A percentile compares a stretch with the other conserved stretches of the same genome.
Evolutionary conservation across 1,284 basidiomycete genomes (phyloP).

Genomic region (Marasmius fiardii): DNA sequence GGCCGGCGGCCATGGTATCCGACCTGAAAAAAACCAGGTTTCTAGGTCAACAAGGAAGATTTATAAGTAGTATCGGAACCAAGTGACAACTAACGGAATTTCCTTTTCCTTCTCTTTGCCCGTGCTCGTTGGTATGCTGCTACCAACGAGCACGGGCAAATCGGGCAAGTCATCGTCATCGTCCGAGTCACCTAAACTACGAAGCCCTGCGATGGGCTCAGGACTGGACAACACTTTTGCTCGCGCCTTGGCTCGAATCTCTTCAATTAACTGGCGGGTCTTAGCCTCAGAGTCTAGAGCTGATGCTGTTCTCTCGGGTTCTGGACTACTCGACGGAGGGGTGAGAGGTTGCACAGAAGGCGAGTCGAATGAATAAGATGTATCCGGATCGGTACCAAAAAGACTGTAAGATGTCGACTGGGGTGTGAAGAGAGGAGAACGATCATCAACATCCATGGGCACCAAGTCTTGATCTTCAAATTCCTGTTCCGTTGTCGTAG

Average conservation of each 20-base stretch:
- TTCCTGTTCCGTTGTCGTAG: conserved; percentile 38
- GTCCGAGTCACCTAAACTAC: conserved; percentile 44
- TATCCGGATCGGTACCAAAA: conserved; percentile 1
- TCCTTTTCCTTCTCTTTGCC: conserved; percentile 15
- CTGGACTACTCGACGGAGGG: conserved; percentile 34
- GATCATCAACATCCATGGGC: conserved; percentile 25
- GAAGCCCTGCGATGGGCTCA: conserved; percentile 37
- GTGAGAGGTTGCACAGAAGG: conserved; percentile 23
- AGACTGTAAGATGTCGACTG: conserved; percentile 7
- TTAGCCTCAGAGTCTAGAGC: conserved; percentile 42
- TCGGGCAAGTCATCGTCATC: conserved; percentile 37
- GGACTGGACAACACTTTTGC: conserved; percentile 40
- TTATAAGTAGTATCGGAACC: neutral
- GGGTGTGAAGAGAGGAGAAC: conserved; percentile 1
- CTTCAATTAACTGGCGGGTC: conserved; percentile 54
- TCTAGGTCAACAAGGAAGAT: neutral
- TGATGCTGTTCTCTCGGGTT: conserved; percentile 25
- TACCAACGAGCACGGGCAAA: conserved; percentile 12
- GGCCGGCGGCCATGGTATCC: neutral
- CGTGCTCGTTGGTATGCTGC: too few species aligned
- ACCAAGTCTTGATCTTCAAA: neutral
- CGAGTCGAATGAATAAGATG: conserved; percentile 3
- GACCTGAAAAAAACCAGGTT: neutral
- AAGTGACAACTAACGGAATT: neutral
- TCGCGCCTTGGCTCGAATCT: conserved; percentile 55